A percentile compares a stretch with the other conserved stretches of the same genome.
These are phyloP conservation scores for Trichoderma oligosporum DNA, from an alignment of 2,329 filamentous ascomycete species.

Conservation along the genomic window DNA sequence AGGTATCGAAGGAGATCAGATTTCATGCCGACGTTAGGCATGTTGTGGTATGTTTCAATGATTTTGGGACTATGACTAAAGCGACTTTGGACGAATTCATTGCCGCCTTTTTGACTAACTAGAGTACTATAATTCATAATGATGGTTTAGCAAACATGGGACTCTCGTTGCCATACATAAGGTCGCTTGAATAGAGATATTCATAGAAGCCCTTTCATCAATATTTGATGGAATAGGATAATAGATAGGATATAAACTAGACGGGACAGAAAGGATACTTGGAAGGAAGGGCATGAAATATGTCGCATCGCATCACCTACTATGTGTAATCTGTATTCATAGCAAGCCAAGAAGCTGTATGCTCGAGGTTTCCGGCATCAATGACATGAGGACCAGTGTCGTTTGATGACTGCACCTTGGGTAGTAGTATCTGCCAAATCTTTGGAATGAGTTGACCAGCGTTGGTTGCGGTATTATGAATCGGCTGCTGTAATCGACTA, in stretches of 20 bases:
- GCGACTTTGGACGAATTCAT: slow-evolving; percentile 26
- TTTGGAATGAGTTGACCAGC: slow-evolving; percentile 2
- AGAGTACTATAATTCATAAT: slow-evolving; percentile 23
- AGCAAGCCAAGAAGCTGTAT: slow-evolving; percentile 15
- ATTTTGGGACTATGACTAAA: slow-evolving; percentile 21
- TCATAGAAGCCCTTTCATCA: not conserved
- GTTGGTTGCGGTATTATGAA: not conserved
- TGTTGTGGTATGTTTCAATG: slow-evolving; percentile 23
- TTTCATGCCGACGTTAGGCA: slow-evolving; percentile 27
- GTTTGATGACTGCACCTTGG: slow-evolving; percentile 1
- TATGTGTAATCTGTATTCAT: slow-evolving; percentile 11
- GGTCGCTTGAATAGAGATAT: not conserved
- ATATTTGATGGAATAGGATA: not conserved
- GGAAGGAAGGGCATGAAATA: too few species aligned
- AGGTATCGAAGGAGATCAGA: slow-evolving; percentile 32
- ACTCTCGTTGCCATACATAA: too few species aligned
- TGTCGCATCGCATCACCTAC: not conserved
- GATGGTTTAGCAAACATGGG: not conserved
- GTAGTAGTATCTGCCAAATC: slow-evolving; percentile 16
- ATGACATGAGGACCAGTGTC: not conserved
- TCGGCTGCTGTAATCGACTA: not conserved
- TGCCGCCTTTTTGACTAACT: slow-evolving; percentile 25
- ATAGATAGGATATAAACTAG: too few species aligned
- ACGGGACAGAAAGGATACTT: too few species aligned
- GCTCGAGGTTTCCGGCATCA: not conserved